These are phyloP conservation scores for Gypsophila paniculata DNA, from an alignment of 179 eudicot genomes.

Conservation along the genomic window DNA sequence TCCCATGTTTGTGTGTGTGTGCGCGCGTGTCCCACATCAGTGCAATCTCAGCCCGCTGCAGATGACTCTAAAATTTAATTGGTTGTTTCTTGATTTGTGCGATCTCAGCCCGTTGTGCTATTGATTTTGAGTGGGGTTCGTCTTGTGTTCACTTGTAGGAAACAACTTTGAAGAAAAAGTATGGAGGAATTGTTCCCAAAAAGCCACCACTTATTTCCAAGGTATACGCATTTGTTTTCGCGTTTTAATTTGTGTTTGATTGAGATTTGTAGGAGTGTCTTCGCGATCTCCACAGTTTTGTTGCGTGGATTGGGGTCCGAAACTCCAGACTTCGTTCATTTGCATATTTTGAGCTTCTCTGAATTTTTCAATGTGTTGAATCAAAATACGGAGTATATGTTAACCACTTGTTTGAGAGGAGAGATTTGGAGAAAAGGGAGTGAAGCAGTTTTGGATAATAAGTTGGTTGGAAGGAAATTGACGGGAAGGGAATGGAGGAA, in stretches of 20 bases:
- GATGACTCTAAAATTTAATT: no score
- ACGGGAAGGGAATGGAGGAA: neutral
- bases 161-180: constrained; percentile 66
- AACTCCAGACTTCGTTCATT: neutral
- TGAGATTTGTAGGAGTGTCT: no score
- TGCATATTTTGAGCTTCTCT: neutral
- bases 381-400: no score
- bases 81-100: no score
- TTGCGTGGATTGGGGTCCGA: neutral
- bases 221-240: neutral
- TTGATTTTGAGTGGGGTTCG: neutral
- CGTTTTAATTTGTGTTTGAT: neutral
- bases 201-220: constrained; percentile 94
- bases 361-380: no score
- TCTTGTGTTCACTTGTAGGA: constrained; percentile 43
- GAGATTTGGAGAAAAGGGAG: neutral
- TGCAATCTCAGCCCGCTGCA: no score
- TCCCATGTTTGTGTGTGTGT: no score
- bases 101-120: no score
- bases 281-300: no score
- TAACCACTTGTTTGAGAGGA: neutral
- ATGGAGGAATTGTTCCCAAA: constrained; percentile 90
- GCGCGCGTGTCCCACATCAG: no score
- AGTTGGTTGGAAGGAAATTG: neutral
- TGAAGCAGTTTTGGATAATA: neutral